These are phyloP conservation scores for Ceratorhiza oryzae-sativae DNA, from an alignment of 1,284 basidiomycete genomes.

Conservation along the genomic window DNA sequence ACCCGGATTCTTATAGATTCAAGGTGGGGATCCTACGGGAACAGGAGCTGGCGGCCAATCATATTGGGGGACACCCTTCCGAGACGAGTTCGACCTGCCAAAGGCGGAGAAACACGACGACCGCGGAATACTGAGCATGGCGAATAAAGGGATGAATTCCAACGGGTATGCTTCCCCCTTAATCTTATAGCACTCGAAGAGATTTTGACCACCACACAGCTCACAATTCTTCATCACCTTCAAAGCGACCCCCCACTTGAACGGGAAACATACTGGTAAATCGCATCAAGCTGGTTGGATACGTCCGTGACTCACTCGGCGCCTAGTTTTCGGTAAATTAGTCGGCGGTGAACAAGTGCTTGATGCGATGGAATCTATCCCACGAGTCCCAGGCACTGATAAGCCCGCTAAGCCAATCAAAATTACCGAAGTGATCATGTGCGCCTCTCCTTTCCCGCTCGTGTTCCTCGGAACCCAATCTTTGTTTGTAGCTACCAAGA, in stretches of 20 bases:
- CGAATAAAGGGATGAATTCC: slow-evolving; percentile 86
- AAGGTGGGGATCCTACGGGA: slow-evolving; percentile 96
- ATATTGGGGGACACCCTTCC: slow-evolving; percentile 95
- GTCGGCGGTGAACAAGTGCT: slow-evolving; percentile 94
- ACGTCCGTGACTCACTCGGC: slow-evolving; percentile 56
- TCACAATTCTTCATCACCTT: slow-evolving; percentile 95
- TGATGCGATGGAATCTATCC: slow-evolving; percentile 80
- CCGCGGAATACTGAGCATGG: slow-evolving; percentile 86
- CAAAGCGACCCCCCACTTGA: slow-evolving; percentile 75
- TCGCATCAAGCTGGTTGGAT: slow-evolving; percentile 21
- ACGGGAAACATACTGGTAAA: slow-evolving; percentile 49
- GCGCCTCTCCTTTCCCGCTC: slow-evolving; percentile 47
- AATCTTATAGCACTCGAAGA: background rate
- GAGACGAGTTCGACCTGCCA: slow-evolving; percentile 89
- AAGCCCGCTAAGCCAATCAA: slow-evolving; percentile 82
- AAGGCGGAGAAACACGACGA: slow-evolving; percentile 85
- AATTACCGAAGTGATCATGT: slow-evolving; percentile 82
- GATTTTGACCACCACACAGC: slow-evolving; percentile 51
- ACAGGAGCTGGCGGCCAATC: slow-evolving; percentile 93
- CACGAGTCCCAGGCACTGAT: slow-evolving; percentile 84
- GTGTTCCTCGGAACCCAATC: slow-evolving; percentile 4
- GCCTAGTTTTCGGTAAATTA: slow-evolving; percentile 93
- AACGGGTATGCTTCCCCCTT: slow-evolving; percentile 64
- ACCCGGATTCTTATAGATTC: slow-evolving; percentile 67
- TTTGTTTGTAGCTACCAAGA: slow-evolving; percentile 58